Percentiles rank a stretch among this genome's conserved stretches.
Conservation (phyloP, 108 stramenopile genomes). For the Cylindrotheca closterium region DNA sequence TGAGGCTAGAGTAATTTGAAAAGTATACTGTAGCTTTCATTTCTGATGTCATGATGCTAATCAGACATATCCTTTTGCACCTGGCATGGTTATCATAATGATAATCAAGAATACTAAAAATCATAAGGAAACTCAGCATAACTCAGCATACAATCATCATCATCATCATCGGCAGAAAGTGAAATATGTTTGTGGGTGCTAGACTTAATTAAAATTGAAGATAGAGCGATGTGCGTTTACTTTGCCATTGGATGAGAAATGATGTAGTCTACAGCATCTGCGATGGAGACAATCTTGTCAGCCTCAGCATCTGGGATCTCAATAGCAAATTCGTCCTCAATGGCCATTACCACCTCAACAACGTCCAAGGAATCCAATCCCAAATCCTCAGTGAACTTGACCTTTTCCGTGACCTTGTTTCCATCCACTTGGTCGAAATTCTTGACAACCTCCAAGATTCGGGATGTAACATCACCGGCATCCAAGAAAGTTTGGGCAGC, state of each 20-base stretch:
- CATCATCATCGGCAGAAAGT: too few relatives aligned
- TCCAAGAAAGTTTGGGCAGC: slow-evolving; percentile 87
- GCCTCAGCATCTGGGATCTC: slow-evolving; percentile 99
- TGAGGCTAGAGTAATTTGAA: too few relatives aligned
- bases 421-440: slow-evolving; percentile 98
- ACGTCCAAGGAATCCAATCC: slow-evolving; percentile 98
- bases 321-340: slow-evolving; percentile 99
- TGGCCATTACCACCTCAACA: slow-evolving; percentile 99
- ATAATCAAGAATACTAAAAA: too few relatives aligned
- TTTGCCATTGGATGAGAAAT: slow-evolving; percentile 91
- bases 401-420: slow-evolving; percentile 78
- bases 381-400: slow-evolving; percentile 94
- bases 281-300: slow-evolving; percentile 93
- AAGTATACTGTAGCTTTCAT: too few relatives aligned
- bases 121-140: too few relatives aligned
- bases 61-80: too few relatives aligned
- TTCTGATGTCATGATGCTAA: too few relatives aligned
- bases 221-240: too few relatives aligned
- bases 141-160: too few relatives aligned
- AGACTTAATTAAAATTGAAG: too few relatives aligned
- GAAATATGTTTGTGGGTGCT: too few relatives aligned
- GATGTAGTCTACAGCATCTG: slow-evolving; percentile 96
- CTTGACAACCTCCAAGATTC: slow-evolving; percentile 95
- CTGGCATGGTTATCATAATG: too few relatives aligned
- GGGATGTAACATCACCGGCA: slow-evolving; percentile 88